Evolutionary conservation across 768 basidiomycete genomes (phyloP), one percentile per base, ranked within the genome.

Genomic region (Rhizopogon sp.): DNA sequence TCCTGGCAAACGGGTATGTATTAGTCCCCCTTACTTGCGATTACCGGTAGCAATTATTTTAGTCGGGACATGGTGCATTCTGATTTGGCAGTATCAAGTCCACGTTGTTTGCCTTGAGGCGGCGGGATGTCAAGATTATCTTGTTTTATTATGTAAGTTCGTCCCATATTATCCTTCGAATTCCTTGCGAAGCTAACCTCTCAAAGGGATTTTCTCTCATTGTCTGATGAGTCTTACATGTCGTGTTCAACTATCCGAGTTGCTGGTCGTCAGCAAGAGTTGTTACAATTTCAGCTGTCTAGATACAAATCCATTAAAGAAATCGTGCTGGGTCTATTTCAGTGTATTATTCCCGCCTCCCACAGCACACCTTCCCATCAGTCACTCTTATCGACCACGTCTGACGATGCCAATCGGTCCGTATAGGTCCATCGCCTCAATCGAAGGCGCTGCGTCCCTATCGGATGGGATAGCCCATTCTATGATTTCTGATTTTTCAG

Each of bases 101-200:
- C 79, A 87, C 85, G 85, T 85, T 85, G 77, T 75, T 72, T 83
- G 85, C 85, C 85, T 87, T 83, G 83, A 86, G 84, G 85, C 84
- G 80, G 25, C 66, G 63, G 59, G 64, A 67, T 70, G 75, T 75
- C 74, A 53, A 59, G 61, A 52, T 66, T 70, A 59, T 67, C 72
- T 71, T 65, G 64, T 65, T 25, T 63, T 66, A 68, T 80, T 80
- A 77, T 70, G 76, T 80, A 77, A 76, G 47, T 52, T 25, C 31
- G 44, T 52, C n/a, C 31, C 39, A 49, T 60, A 58, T 66, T 63
- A 66, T 53, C 57, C 56, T 58, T 25, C 25, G 25, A 25, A 25
- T 25, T 44, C 49, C 41, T 37, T 43, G 53, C 56, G 60, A 52
- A 45, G 45, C 52, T 20, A 10, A 52, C 58, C 61, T 56, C 58